Evolutionary conservation across 768 basidiomycete genomes (phyloP), one percentile per base, ranked within the genome.

Genomic region (Psilocybe sp.): DNA sequence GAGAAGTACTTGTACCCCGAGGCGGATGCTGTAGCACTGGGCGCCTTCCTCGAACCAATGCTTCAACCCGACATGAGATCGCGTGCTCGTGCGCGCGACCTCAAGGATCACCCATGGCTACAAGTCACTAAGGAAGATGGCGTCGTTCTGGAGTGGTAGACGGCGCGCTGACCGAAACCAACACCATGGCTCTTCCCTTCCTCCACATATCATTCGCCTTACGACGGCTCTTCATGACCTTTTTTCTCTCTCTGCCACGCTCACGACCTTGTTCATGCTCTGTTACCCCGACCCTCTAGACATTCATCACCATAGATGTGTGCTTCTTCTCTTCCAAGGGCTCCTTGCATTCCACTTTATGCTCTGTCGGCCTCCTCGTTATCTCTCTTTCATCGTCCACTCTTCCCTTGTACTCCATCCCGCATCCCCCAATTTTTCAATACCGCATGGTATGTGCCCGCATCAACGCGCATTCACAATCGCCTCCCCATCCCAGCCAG

Each of bases 1-100:
- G 92, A 97, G 75, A 96, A 95, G 65, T 97, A 97, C 64, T 70
- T 87, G 7, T 87, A 85, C 66, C 69, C 77, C 9, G 76, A 79
- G 34, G 59, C 64, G 12, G 84, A 91, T 48, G 78, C 88, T 8
- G 63, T 64, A 20, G 69, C 73, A 31, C 67, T 92, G 16, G 87
- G 85, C 59, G 65, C 70, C 19, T 92, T 92, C 65, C 66, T 92
- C 53, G 73, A 75, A 56, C 88, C 89, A 23, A 91, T 91, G 91
- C 76, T 92, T 54, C 70, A 75, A 28, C 67, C 84, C 49, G 85
- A 92, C 60, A 83, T 84, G 62, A 76, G 79, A 57, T 68, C 80
- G 47, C 84, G 93, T 32, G 78, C 77, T 38, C 74, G 80, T 40
- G 92, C 92, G 12, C 74, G 79, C 34, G 88, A 92, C 50, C 74